These are phyloP conservation scores for Cubamyces lactineus DNA, from an alignment of 768 basidiomycete genomes.

Conservation along the genomic window DNA sequence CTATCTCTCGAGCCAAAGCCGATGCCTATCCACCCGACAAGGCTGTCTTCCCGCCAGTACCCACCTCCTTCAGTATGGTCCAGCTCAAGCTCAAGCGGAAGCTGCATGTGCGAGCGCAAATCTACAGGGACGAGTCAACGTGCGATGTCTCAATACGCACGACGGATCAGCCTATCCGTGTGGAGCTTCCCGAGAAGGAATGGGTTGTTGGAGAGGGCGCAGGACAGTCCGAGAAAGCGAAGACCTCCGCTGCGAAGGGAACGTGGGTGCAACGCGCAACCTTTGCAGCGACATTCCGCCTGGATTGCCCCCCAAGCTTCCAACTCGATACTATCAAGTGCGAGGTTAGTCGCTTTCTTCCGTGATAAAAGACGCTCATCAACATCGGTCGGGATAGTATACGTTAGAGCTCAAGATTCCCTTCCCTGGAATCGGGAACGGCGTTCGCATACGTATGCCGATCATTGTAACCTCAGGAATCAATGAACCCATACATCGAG, in stretches of 20 bases:
- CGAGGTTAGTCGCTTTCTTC: neutral
- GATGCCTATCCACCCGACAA: conserved; percentile 11
- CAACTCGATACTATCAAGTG: neutral
- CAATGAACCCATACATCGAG: neutral
- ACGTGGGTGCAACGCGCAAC: conserved; percentile 14
- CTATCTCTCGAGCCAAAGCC: conserved; percentile 6
- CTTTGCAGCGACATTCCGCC: conserved; percentile 2
- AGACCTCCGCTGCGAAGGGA: neutral
- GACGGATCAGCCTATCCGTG: neutral
- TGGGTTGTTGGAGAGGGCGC: too few relatives aligned
- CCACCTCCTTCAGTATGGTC: neutral
- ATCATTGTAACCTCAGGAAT: conserved; percentile 13
- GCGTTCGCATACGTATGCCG: neutral
- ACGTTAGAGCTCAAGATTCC: conserved; percentile 7
- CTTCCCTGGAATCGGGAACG: conserved; percentile 15
- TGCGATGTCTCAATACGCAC: neutral
- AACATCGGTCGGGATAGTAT: neutral
- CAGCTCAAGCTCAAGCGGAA: conserved; percentile 13
- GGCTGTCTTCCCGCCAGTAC: conserved; percentile 16
- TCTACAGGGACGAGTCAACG: neutral
- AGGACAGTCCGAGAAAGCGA: too few relatives aligned
- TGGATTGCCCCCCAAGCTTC: conserved; percentile 20
- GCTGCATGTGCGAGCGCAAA: conserved; percentile 1
- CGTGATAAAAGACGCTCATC: too few relatives aligned
- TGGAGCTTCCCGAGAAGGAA: too few relatives aligned